A percentile compares a stretch with the other conserved stretches of the same genome.
Evolutionary conservation across 2,329 filamentous ascomycete genomes (phyloP).

Genomic region (Cryphonectria radicalis): DNA sequence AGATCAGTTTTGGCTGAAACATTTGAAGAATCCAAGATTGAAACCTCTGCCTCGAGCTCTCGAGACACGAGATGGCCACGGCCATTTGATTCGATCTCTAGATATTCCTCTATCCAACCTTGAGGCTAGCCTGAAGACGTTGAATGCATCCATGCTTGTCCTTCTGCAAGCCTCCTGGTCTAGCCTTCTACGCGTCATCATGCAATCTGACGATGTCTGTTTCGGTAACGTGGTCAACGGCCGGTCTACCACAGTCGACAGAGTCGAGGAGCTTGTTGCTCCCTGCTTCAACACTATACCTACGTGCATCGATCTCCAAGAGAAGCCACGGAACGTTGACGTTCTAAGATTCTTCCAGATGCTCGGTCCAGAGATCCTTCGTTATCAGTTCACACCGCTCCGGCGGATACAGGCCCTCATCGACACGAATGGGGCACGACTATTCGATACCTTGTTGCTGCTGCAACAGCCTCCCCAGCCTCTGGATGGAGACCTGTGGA

Average conservation of each 20-base stretch:
- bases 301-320: constrained; percentile 60
- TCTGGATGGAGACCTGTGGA: constrained; percentile 61
- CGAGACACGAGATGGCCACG: background rate
- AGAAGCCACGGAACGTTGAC: constrained; percentile 54
- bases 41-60: constrained; percentile 26
- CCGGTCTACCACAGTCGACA: constrained; percentile 67
- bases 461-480: constrained; percentile 69
- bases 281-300: constrained; percentile 93
- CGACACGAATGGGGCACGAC: constrained; percentile 47
- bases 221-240: constrained; percentile 89
- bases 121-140: constrained; percentile 52
- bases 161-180: constrained; percentile 76
- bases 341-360: constrained; percentile 64
- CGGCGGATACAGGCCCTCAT: constrained; percentile 67
- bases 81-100: constrained; percentile 36
- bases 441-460: constrained; percentile 84
- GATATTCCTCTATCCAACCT: constrained; percentile 49
- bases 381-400: constrained; percentile 76
- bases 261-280: constrained; percentile 74
- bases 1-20: constrained; percentile 68
- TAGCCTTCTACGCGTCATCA: constrained; percentile 61
- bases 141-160: constrained; percentile 67
- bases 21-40: constrained; percentile 56
- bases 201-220: constrained; percentile 68
- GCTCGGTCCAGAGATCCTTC: constrained; percentile 64